phyloP scores from a whole-genome alignment of 441 rosid genomes.

The Corymbia calophylla region DNA sequence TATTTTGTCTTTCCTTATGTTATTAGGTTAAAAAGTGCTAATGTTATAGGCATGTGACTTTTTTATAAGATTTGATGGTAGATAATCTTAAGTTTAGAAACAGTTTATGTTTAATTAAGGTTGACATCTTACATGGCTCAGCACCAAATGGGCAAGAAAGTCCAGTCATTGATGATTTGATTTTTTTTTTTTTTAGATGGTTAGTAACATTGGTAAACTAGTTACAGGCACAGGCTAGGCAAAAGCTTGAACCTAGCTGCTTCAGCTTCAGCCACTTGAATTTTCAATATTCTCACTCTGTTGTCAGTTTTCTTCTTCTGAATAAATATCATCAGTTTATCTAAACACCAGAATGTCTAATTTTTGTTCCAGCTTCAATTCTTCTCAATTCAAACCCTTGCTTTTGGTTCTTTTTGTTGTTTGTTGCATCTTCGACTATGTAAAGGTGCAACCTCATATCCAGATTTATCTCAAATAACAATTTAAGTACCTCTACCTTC shows the following conservation, averaged over 20 bases:
- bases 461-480: background rate
- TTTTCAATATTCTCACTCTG: background rate
- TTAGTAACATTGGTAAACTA: background rate
- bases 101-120: background rate
- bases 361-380: background rate
- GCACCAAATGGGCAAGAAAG: background rate
- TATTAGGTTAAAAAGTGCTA: background rate
- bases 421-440: background rate
- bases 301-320: background rate
- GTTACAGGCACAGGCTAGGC: background rate
- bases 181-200: background rate
- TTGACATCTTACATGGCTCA: background rate
- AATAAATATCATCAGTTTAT: background rate
- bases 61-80: background rate
- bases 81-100: background rate
- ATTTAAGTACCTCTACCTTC: background rate
- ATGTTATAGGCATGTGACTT: background rate
- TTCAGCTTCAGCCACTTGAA: background rate
- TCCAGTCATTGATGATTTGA: background rate
- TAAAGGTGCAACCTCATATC: background rate
- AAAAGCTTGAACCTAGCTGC: background rate
- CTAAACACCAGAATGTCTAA: background rate
- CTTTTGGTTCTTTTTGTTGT: background rate
- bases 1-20: background rate
- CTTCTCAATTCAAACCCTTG: background rate